Conservation (phyloP, 768 basidiomycete genomes). For the Coprinopsis strossmayeri region DNA sequence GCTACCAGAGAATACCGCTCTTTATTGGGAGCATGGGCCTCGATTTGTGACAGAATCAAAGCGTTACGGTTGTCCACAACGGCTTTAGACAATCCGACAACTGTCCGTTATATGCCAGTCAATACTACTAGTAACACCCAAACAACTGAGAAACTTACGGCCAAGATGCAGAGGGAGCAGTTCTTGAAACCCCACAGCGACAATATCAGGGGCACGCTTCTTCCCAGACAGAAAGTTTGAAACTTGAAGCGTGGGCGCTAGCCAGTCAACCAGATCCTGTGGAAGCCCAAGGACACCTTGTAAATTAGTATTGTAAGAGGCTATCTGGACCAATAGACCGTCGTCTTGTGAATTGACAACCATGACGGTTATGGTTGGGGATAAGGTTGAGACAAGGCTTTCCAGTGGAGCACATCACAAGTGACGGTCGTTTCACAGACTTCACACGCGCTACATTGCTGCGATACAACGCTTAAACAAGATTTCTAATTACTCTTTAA, state of each 20-base stretch:
- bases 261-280: constrained; percentile 89
- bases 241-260: constrained; percentile 74
- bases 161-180: constrained; percentile 84
- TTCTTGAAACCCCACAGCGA: constrained; percentile 93
- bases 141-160: constrained; percentile 59
- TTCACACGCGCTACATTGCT: too few species aligned
- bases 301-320: constrained; percentile 88
- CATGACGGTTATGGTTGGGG: constrained; percentile 1
- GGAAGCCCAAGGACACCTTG: constrained; percentile 70
- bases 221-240: constrained; percentile 63
- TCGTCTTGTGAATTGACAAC: constrained; percentile 14
- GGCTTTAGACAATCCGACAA: constrained; percentile 67
- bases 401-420: too few species aligned
- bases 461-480: too few species aligned
- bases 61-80: constrained; percentile 64
- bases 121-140: too few species aligned
- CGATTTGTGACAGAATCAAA: constrained; percentile 71
- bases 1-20: constrained; percentile 76
- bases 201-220: constrained; percentile 69
- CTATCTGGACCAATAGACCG: constrained; percentile 66
- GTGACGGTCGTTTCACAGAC: too few species aligned
- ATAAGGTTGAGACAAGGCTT: background rate
- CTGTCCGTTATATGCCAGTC: too few species aligned
- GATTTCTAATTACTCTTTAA: too few species aligned
- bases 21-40: constrained; percentile 61